Conservation (phyloP, 805 yeast species). For the Suhomyces prunicola region DNA sequence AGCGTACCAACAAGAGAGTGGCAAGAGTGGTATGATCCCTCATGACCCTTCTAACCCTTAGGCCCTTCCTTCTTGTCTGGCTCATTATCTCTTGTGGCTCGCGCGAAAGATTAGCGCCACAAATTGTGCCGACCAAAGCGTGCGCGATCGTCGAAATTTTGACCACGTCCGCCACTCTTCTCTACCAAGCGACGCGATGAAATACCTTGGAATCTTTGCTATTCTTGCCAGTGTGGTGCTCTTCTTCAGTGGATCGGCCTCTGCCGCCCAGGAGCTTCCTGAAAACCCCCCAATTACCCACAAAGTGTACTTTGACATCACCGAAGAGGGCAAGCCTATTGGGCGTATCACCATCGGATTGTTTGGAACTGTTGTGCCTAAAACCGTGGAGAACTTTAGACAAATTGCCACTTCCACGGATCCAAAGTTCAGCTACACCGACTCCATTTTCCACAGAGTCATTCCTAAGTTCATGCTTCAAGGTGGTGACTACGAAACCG, state of each 20-base stretch:
- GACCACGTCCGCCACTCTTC: background rate
- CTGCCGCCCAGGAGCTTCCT: constrained; percentile 14
- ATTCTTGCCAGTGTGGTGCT: constrained; percentile 10
- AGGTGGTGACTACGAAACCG: constrained; percentile 81
- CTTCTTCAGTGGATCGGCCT: constrained; percentile 7
- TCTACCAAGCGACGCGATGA: constrained; percentile 5
- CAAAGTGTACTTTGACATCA: constrained; percentile 81
- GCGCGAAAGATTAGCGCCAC: background rate
- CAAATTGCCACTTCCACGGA: constrained; percentile 61
- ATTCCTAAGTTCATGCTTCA: constrained; percentile 75
- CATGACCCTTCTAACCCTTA: too few species aligned
- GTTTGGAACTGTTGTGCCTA: constrained; percentile 78
- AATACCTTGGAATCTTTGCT: constrained; percentile 11
- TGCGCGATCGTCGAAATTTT: background rate
- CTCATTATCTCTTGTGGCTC: background rate
- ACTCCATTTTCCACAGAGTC: constrained; percentile 69
- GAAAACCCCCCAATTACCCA: constrained; percentile 62
- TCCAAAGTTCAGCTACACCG: constrained; percentile 60
- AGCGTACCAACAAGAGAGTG: background rate
- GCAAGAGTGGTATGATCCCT: background rate
- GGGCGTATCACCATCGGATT: constrained; percentile 88
- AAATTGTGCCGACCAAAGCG: background rate
- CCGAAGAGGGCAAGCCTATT: constrained; percentile 70
- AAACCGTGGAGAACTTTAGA: constrained; percentile 86
- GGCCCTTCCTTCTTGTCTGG: too few species aligned